A percentile compares a stretch with the other conserved stretches of the same genome.
Evolutionary conservation across 139 green algal species (phyloP).

Genomic region (Gonium pectorale): DNA sequence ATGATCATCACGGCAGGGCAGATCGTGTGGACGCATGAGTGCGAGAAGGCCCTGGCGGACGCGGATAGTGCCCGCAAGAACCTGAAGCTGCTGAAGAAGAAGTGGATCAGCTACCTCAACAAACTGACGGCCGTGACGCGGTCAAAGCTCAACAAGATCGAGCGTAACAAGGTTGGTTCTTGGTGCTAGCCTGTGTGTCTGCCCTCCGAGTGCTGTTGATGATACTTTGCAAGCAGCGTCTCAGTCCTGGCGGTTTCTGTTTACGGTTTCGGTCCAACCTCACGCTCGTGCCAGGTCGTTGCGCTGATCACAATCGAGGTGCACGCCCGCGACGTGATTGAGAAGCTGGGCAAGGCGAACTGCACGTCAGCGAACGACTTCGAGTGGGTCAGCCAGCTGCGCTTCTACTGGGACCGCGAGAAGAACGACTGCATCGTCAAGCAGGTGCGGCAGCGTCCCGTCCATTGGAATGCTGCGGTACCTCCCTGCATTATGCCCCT

Average conservation of each 20-base stretch:
- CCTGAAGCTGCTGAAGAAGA: conserved; percentile 87
- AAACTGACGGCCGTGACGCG: conserved; percentile 87
- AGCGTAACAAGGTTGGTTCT: conserved; percentile 82
- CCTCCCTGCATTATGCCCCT: too few relatives aligned
- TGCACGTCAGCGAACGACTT: conserved; percentile 75
- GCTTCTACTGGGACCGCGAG: conserved; percentile 89
- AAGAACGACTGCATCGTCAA: conserved; percentile 85
- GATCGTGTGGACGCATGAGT: conserved; percentile 91
- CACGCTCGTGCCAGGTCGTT: conserved; percentile 68
- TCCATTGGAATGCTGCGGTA: too few relatives aligned
- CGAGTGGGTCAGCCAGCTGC: conserved; percentile 85
- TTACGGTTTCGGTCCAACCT: too few relatives aligned
- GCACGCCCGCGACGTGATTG: conserved; percentile 88
- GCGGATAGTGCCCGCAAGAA: conserved; percentile 68
- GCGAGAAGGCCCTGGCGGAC: conserved; percentile 84
- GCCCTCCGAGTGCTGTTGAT: too few relatives aligned
- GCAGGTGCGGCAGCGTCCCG: conserved; percentile 63
- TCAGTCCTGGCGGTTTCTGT: too few relatives aligned
- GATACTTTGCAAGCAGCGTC: too few relatives aligned
- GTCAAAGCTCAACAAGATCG: conserved; percentile 83
- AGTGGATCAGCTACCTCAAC: conserved; percentile 87
- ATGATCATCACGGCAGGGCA: conserved; percentile 91
- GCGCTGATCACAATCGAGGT: conserved; percentile 86
- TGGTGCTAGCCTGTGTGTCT: too few relatives aligned
- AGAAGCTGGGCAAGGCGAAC: conserved; percentile 81